These are phyloP conservation scores for Penicillium steckii DNA, from an alignment of 495 filamentous ascomycete species.

Conservation along the genomic window DNA sequence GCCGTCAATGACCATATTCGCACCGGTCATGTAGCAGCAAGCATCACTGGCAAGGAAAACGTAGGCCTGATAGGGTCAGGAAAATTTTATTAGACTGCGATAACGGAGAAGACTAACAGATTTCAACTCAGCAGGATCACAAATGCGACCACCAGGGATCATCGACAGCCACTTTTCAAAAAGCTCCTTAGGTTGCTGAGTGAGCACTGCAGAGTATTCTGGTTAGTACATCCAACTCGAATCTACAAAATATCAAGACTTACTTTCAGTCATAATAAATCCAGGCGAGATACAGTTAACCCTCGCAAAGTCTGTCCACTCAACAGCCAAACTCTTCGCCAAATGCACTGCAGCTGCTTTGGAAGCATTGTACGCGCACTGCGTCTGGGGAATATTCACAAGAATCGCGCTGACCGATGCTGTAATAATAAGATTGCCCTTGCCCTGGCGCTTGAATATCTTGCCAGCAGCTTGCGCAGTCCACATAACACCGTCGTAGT, in stretches of 20 bases:
- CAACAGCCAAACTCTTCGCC: conserved; percentile 56
- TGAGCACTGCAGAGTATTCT: conserved; percentile 4
- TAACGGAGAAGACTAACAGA: conserved; percentile 38
- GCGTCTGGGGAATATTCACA: conserved; percentile 26
- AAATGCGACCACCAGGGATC: conserved; percentile 68
- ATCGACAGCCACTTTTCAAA: conserved; percentile 73
- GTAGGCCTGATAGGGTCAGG: conserved; percentile 10
- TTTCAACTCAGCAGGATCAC: conserved; percentile 70
- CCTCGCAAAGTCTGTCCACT: conserved; percentile 68
- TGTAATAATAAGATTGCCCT: conserved; percentile 22
- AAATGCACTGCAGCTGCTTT: conserved; percentile 30
- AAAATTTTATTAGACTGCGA: too few relatives aligned
- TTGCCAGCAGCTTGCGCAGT: conserved; percentile 35
- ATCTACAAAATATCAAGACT: not conserved
- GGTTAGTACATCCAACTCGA: not conserved
- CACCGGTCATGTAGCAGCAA: conserved; percentile 69
- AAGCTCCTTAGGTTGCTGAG: conserved; percentile 35
- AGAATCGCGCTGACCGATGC: conserved; percentile 22
- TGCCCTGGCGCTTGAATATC: conserved; percentile 28
- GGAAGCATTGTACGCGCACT: conserved; percentile 20
- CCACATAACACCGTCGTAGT: conserved; percentile 33
- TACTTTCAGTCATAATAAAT: conserved; percentile 48
- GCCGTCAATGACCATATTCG: conserved; percentile 20
- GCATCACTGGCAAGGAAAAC: conserved; percentile 74
- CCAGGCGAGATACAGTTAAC: conserved; percentile 65